A percentile compares a stretch with the other conserved stretches of the same genome.
Evolutionary conservation across 1,284 basidiomycete genomes (phyloP).

Genomic region (Sanguinoderma infundibulare): DNA sequence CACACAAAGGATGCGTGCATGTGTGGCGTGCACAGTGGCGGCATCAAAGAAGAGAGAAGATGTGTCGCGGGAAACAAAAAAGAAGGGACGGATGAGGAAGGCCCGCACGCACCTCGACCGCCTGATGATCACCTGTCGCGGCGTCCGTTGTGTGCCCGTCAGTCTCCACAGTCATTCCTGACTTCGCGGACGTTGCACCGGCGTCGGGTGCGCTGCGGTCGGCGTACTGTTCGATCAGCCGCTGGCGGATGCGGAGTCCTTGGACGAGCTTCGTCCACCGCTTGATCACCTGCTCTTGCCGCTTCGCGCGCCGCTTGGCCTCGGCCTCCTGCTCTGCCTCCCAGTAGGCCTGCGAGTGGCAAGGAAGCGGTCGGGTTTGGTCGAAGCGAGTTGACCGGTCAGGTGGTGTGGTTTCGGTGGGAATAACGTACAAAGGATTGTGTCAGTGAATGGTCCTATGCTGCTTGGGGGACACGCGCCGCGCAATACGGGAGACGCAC

Average conservation of each 20-base stretch:
- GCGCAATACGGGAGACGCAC: slow-evolving; percentile 42
- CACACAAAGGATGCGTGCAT: too few relatives aligned
- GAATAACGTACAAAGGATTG: background rate
- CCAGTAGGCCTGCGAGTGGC: slow-evolving; percentile 72
- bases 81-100: too few relatives aligned
- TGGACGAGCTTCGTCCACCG: slow-evolving; percentile 90
- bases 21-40: background rate
- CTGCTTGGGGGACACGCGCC: background rate
- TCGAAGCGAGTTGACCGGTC: background rate
- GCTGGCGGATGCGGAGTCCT: slow-evolving; percentile 83
- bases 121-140: slow-evolving; percentile 1
- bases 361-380: background rate
- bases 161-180: background rate
- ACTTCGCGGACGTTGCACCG: background rate
- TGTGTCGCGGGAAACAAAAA: background rate
- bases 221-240: slow-evolving; percentile 85
- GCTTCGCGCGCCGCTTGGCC: slow-evolving; percentile 78
- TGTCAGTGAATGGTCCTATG: background rate
- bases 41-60: background rate
- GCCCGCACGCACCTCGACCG: slow-evolving; percentile 14
- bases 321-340: slow-evolving; percentile 80
- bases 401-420: background rate
- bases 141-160: background rate
- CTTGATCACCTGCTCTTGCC: slow-evolving; percentile 83
- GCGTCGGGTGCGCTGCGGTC: slow-evolving; percentile 31